A percentile compares a stretch with the other conserved stretches of the same genome.
These are phyloP conservation scores for Trichocomaceae sp. DNA, from an alignment of 2,329 filamentous ascomycete genomes.

Conservation along the genomic window DNA sequence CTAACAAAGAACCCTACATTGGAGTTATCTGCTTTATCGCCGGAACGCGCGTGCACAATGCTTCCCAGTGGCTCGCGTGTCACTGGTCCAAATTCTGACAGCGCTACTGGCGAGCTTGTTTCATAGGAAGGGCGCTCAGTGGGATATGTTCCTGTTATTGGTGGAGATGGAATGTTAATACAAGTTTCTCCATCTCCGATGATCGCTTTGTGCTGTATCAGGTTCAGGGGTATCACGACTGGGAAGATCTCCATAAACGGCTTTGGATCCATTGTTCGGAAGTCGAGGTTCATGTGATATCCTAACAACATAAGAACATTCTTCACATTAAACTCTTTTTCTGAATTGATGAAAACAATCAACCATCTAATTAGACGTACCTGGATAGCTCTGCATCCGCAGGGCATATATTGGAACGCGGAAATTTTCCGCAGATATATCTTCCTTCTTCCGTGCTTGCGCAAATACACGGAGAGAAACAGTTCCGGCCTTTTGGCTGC, in stretches of 20 bases:
- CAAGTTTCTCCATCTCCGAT: no score
- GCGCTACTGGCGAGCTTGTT: constrained; percentile 9
- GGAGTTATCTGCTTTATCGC: constrained; percentile 30
- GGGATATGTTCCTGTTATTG: constrained; percentile 12
- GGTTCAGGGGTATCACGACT: background rate
- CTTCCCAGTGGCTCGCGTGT: constrained; percentile 24
- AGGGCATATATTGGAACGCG: background rate
- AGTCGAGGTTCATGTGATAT: constrained; percentile 6
- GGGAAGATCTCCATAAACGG: constrained; percentile 3
- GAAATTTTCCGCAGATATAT: background rate
- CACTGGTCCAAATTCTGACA: constrained; percentile 24
- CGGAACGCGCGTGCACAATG: constrained; percentile 30
- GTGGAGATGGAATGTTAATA: background rate
- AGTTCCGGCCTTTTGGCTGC: background rate
- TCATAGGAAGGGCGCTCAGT: constrained; percentile 15
- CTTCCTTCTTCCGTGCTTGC: background rate
- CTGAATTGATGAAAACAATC: background rate
- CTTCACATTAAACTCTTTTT: background rate
- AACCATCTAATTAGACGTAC: background rate
- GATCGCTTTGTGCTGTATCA: background rate
- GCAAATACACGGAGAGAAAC: constrained; percentile 1
- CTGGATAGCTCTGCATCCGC: constrained; percentile 4
- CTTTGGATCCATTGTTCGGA: constrained; percentile 4
- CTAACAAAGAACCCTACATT: constrained; percentile 34
- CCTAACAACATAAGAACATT: background rate